Evolutionary conservation across 1,284 basidiomycete species (phyloP).

Genomic region (Rhodotorula sp.): DNA sequence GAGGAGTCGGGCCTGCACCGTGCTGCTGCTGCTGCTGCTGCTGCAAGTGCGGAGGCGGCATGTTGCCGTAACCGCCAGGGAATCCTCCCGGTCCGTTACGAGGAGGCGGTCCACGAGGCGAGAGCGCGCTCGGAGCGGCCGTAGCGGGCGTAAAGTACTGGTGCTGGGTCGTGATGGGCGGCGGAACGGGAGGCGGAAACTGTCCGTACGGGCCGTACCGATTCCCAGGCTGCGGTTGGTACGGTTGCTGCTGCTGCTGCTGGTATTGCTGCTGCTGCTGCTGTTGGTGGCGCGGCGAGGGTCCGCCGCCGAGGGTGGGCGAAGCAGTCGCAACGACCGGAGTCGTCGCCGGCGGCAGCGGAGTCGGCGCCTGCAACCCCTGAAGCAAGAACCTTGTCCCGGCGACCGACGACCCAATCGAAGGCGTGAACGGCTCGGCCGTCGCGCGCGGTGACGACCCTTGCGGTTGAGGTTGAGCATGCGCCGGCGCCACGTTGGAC

Average conservation of each 20-base stretch:
- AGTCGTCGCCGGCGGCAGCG: constrained; percentile 36
- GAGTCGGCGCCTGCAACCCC: constrained; percentile 11
- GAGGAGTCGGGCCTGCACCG: constrained; percentile 8
- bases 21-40: neutral
- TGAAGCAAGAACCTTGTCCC: constrained; percentile 34
- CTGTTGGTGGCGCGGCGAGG: neutral
- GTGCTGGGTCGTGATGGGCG: constrained; percentile 25
- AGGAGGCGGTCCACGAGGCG: constrained; percentile 5
- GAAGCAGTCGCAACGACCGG: constrained; percentile 30
- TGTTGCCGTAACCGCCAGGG: neutral
- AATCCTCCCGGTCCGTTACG: constrained; percentile 6
- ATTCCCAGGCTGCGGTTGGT: neutral
- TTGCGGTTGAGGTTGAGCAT: neutral
- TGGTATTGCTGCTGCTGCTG: neutral
- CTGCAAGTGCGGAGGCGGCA: constrained; percentile 3
- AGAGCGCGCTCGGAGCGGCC: constrained; percentile 1
- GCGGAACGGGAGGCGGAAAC: constrained; percentile 13
- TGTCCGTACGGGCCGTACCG: constrained; percentile 14
- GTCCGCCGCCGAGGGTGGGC: neutral
- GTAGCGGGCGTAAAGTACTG: constrained; percentile 23
- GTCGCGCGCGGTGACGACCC: constrained; percentile 23
- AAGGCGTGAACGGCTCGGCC: constrained; percentile 23
- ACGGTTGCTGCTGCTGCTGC: neutral
- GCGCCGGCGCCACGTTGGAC: neutral
- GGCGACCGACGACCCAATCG: constrained; percentile 3